Base-by-base conservation (phyloP, 2,329 filamentous ascomycete genomes). In the Neofusicoccum parvum region DNA sequence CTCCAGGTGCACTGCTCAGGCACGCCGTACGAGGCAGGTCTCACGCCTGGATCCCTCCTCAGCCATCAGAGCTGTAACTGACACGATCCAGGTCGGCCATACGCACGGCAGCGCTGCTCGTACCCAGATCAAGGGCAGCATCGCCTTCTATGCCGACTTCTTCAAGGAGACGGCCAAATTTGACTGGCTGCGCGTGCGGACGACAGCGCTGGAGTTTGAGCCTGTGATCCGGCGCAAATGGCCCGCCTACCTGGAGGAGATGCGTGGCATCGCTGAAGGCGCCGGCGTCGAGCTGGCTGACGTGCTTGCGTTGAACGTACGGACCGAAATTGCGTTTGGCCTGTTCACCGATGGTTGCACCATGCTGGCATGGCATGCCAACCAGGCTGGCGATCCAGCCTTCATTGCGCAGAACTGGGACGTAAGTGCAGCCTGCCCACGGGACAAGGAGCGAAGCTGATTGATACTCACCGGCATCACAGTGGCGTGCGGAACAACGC, bases 371-470 rank as follows among this genome's bases (percentile, higher is more conserved):
- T 86, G 81, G 79, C 73, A 76, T 10, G 80, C 78, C 0, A 39
- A 34, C 12, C 36, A 41, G 9, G 2, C 17, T 3, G 36, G 36
- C 17, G 39, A 49, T 41, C 36, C 23, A 15, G 77, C 76, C 20
- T 82, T 81, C 65, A 72, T 88, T 4, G 80, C 78, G 1, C 86
- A 88, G 74, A 88, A 87, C 65, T 88, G 86, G 86, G 85, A 88
- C 68, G 77, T 78, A 65, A 65, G 76, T 72, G 14, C 27, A 17
- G 14, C 7, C 49, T 15, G 20, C 15, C n/a, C 50, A 17, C 34
- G 9, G n/a, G 5, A 6, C 10, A 27, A 14, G 27, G 27, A 7
- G n/a, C 34, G 17, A 41, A 15, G 17, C 5, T 17, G 9, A n/a
- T 3, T 10, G 11, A 2, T n/a, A 14, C 32, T 62, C 5, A 37